These are phyloP conservation scores for Termitomyces sp. DNA, from an alignment of 1,284 basidiomycete genomes.

Conservation along the genomic window DNA sequence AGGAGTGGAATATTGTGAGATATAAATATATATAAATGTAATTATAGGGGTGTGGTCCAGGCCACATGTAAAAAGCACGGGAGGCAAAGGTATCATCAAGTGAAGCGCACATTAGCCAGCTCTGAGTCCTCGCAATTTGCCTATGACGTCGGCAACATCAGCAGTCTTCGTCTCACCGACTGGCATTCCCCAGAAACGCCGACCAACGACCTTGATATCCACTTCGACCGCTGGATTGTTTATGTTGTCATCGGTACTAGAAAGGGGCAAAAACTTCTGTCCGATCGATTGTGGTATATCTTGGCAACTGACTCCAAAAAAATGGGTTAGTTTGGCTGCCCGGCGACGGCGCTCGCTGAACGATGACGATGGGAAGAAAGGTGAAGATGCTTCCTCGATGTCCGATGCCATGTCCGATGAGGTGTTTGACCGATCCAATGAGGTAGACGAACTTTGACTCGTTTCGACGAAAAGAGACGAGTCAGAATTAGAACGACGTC, in stretches of 20 bases:
- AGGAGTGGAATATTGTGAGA: background rate
- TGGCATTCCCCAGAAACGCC: slow-evolving; percentile 36
- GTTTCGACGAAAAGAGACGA: slow-evolving; percentile 3
- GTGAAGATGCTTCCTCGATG: background rate
- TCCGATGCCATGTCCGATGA: slow-evolving; percentile 1
- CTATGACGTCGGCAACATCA: slow-evolving; percentile 40
- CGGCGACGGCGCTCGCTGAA: slow-evolving; percentile 28
- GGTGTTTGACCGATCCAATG: slow-evolving; percentile 1
- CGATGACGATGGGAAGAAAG: slow-evolving; percentile 4
- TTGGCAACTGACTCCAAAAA: slow-evolving; percentile 53
- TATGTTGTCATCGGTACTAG: background rate
- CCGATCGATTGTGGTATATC: slow-evolving; percentile 33
- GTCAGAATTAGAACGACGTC: slow-evolving; percentile 11
- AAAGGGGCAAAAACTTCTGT: slow-evolving; percentile 7
- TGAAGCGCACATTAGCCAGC: slow-evolving; percentile 16
- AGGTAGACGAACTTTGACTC: background rate
- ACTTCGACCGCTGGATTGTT: slow-evolving; percentile 20
- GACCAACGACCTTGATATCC: slow-evolving; percentile 32
- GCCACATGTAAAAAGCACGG: background rate
- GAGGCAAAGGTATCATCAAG: background rate
- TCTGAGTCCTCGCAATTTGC: slow-evolving; percentile 45
- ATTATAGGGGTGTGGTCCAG: slow-evolving; percentile 6
- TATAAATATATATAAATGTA: slow-evolving; percentile 11
- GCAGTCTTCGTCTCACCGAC: slow-evolving; percentile 26
- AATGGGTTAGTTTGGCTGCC: slow-evolving; percentile 49